Evolutionary conservation across 2,329 filamentous ascomycete genomes (phyloP), one percentile per base, ranked within the genome.

Genomic region (Alternaria sp.): DNA sequence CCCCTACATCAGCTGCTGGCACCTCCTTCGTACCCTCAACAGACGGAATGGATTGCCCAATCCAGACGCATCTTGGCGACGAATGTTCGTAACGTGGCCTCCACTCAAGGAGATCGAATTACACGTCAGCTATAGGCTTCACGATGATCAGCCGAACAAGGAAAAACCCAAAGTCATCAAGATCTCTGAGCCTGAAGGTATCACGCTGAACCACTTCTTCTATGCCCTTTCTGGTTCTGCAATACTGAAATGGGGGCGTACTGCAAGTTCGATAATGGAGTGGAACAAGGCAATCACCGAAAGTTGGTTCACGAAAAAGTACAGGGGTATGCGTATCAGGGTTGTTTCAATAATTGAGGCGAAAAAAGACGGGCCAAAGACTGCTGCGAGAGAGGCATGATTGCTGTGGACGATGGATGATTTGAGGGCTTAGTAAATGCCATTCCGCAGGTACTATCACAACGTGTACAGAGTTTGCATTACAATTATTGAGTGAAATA

Each of bases 341-440:
- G 10, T 28, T 3, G 26, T 28, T 28, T 10, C 10, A 1, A 11
- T 28, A 28, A 11, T 28, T 3, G 10, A 3, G 11, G 26, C 5
- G 26, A 28, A 28, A 28, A 10, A 28, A 3, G 4, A 11, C 9
- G 26, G 5, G 26, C 4, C 1, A 28, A 4, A 28, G 4, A 28
- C 26, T 28, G 26, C 26, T 28, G 26, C 26, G 26, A 28, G 2
- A 28, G 26, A 37, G 33, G 15, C 15, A 37, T 37, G 33, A 37
- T n/a, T 37, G 33, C 33, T 37, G 8, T 9, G 33, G 28, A 41
- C 1, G 10, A 30, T 28, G 6, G 12, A 51, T 5, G 2, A 2
- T 5, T 12, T 11, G 1, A 37, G 5, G 6, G 12, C 12, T 6
- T 6, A 3, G 3, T 3, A 3, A 0, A 1, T 18, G n/a, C 0